Evolutionary conservation across 257 asterid species (phyloP).

Genomic region (Cruciata laevipes): DNA sequence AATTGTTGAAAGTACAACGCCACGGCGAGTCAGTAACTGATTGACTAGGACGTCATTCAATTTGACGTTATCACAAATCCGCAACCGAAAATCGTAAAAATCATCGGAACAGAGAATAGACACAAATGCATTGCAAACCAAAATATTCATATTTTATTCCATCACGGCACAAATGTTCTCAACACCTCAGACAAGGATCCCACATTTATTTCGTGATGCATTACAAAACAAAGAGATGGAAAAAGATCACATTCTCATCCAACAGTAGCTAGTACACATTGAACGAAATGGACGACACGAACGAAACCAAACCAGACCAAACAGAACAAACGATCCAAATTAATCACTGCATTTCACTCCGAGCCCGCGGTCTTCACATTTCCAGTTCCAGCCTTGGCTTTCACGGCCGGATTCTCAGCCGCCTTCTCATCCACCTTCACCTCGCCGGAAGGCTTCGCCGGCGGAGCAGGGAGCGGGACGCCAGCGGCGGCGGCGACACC

Average conservation of each 20-base stretch:
- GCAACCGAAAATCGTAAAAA: too few relatives aligned
- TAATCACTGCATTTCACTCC: too few relatives aligned
- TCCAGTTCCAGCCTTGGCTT: not conserved
- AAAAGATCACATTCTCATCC: not conserved
- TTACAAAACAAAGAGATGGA: not conserved
- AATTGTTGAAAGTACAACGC: not conserved
- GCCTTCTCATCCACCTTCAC: not conserved
- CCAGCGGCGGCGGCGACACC: conserved; percentile 12
- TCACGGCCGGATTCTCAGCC: not conserved
- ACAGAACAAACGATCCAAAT: too few relatives aligned
- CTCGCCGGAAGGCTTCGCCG: conserved; percentile 40
- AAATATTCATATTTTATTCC: not conserved
- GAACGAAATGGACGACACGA: too few relatives aligned
- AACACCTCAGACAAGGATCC: not conserved
- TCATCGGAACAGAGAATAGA: not conserved
- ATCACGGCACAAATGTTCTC: not conserved
- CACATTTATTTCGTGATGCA: not conserved
- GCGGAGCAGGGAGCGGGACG: conserved; percentile 42
- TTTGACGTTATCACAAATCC: not conserved
- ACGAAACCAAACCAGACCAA: too few relatives aligned
- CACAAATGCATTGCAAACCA: not conserved
- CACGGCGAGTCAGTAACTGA: not conserved
- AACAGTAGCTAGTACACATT: too few relatives aligned
- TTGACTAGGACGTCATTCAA: not conserved
- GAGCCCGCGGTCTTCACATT: not conserved